Base-by-base conservation (phyloP, 768 basidiomycete genomes). In the Glaciozyma martinii region DNA sequence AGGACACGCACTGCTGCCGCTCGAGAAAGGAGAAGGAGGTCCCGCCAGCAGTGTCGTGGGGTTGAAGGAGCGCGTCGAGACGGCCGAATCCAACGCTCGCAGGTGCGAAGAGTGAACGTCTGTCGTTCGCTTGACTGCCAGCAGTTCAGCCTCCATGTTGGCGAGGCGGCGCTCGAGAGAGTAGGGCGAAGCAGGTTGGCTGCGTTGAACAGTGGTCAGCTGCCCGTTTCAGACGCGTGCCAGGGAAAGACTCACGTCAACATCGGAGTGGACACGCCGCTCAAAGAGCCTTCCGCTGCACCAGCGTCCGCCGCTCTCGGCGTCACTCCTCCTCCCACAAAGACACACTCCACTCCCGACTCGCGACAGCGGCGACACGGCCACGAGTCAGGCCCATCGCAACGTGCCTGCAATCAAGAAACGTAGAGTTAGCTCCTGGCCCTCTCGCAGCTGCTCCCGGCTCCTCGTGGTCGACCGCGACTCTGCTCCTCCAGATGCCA, bases 341-440 rank as follows among this genome's bases (percentile, higher is more conserved):
- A 69, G 2, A 63, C 61, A 21, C 68, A 69, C 52, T 60, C 64
- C 27, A 69, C 61, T 5, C 68, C 64, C 6, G 19, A 33, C 43
- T 69, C 68, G 18, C 68, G 6, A 58, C 56, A 58, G 6, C 56
- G 10, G 16, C 56, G 18, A 18, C 56, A 58, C 5, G 56, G 56
- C 56, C 56, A 58, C 42, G 43, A n/a, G 25, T 58, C 56, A 15
- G 56, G 56, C 3, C 56, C 56, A 23, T 58, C 56, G 43, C 56
- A 58, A 3, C 56, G 56, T 10, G 56, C 56, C 32, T 27, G 29
- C 42, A 25, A 29, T 1, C 21, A 27, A 25, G 27, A n/a, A 4
- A 13, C 37, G 29, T 16, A 46, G 10, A 25, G 3, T 58, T 40
- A 43, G 56, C 55, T 58, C 42, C 23, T 40, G 37, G 10, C 15